These are phyloP conservation scores for Eutrema yunnanense DNA, from an alignment of 345 rosid species.

Conservation along the genomic window DNA sequence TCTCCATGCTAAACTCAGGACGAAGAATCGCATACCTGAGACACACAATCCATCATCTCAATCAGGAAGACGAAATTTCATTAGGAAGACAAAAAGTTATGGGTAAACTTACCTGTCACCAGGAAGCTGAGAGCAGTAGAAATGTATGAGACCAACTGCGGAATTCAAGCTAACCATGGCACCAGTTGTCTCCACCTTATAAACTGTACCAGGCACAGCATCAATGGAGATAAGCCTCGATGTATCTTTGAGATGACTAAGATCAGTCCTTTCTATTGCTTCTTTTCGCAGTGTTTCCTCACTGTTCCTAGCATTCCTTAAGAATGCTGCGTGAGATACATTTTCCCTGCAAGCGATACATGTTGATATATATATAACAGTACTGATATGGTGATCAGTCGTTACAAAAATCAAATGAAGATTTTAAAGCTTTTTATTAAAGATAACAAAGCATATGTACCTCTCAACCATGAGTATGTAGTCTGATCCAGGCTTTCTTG, in stretches of 20 bases:
- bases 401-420: neutral
- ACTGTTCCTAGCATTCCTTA: slow-evolving; percentile 93
- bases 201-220: slow-evolving; percentile 71
- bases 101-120: slow-evolving; percentile 66
- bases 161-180: slow-evolving; percentile 97
- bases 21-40: slow-evolving; percentile 90
- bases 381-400: neutral
- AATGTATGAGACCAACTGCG: slow-evolving; percentile 90
- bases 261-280: slow-evolving; percentile 96
- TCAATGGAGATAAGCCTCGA: slow-evolving; percentile 79
- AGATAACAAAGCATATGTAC: slow-evolving; percentile 29
- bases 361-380: neutral
- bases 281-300: slow-evolving; percentile 96
- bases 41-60: neutral
- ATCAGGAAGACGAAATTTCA: neutral
- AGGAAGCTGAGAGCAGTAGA: slow-evolving; percentile 96
- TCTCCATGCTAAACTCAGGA: slow-evolving; percentile 90
- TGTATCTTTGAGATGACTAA: slow-evolving; percentile 85
- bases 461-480: slow-evolving; percentile 99
- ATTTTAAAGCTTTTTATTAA: neutral
- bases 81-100: neutral
- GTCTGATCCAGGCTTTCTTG: slow-evolving; percentile 99
- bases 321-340: slow-evolving; percentile 78
- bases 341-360: slow-evolving; percentile 52
- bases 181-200: slow-evolving; percentile 95